These are phyloP conservation scores for Heliamphora pulchella DNA, from an alignment of 179 eudicot genomes.

Conservation along the genomic window DNA sequence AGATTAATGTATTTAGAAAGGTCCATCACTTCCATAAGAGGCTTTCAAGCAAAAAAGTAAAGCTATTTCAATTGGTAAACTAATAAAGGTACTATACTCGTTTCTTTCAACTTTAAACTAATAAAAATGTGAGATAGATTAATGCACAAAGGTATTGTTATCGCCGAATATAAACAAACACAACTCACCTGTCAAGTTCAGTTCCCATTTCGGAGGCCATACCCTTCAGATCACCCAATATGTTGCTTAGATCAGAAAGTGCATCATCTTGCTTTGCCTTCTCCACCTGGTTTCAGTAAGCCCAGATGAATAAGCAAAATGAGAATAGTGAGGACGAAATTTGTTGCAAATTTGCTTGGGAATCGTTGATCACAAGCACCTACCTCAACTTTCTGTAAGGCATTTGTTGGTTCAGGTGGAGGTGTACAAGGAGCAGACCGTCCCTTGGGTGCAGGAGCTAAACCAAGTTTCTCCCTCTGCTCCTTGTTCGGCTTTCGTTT, in stretches of 20 bases:
- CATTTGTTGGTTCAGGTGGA: slow-evolving; percentile 54
- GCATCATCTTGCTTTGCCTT: slow-evolving; percentile 86
- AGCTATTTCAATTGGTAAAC: neutral
- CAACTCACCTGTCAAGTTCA: slow-evolving; percentile 73
- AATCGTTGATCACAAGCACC: neutral
- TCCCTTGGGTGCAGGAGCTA: slow-evolving; percentile 40
- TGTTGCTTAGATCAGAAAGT: slow-evolving; percentile 62
- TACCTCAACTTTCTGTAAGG: slow-evolving; percentile 85
- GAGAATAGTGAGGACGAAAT: neutral
- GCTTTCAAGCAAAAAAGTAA: neutral
- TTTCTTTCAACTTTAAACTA: neutral
- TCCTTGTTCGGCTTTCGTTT: slow-evolving; percentile 45
- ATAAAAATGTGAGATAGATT: neutral
- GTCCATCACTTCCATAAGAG: neutral
- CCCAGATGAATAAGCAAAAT: neutral
- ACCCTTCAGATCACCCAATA: slow-evolving; percentile 89
- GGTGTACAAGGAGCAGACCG: slow-evolving; percentile 37
- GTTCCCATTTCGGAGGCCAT: slow-evolving; percentile 97
- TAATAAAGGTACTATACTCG: neutral
- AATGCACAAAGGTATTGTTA: neutral
- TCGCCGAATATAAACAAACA: neutral
- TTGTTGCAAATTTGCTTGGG: neutral
- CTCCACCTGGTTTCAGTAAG: slow-evolving; percentile 44
- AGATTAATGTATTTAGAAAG: too few species aligned
- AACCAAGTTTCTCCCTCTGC: slow-evolving; percentile 65